Evolutionary conservation across 148 eudicot genomes (phyloP).

Genomic region (Hydrangea macrophylla): DNA sequence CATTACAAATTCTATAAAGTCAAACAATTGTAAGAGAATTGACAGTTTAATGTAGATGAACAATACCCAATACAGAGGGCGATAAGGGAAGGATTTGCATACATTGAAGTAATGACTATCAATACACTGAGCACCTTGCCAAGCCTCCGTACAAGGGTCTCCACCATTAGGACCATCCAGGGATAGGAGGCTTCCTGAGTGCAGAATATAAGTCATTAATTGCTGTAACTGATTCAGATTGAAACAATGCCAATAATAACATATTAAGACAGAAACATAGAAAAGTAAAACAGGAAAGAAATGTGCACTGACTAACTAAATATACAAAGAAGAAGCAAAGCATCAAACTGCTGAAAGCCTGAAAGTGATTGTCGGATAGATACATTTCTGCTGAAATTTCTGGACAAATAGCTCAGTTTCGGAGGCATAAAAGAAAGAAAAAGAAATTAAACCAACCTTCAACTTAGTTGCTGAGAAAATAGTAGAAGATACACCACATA

Average conservation of each 20-base stretch:
- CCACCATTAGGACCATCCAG: slow-evolving; percentile 81
- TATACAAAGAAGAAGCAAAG: neutral
- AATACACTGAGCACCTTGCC: slow-evolving; percentile 89
- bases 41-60: slow-evolving; percentile 2
- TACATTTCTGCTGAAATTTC: neutral
- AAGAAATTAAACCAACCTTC: too few relatives aligned
- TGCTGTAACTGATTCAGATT: slow-evolving; percentile 64
- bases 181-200: slow-evolving; percentile 68
- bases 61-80: neutral
- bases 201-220: slow-evolving; percentile 72
- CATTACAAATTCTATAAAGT: slow-evolving; percentile 48
- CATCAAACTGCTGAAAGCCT: neutral
- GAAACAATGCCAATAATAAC: slow-evolving; percentile 16
- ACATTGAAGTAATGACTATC: slow-evolving; percentile 62
- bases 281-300: neutral
- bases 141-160: slow-evolving; percentile 76
- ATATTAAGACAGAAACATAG: neutral
- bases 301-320: neutral
- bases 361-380: neutral
- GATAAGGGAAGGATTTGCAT: slow-evolving; percentile 20
- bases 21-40: slow-evolving; percentile 12
- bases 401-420: neutral
- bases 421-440: neutral
- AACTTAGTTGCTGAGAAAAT: too few relatives aligned
- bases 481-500: neutral